Percentiles rank a stretch among this genome's conserved stretches.
These are phyloP conservation scores for Ceratocystis destructans DNA, from an alignment of 2,329 filamentous ascomycete genomes.

Conservation along the genomic window DNA sequence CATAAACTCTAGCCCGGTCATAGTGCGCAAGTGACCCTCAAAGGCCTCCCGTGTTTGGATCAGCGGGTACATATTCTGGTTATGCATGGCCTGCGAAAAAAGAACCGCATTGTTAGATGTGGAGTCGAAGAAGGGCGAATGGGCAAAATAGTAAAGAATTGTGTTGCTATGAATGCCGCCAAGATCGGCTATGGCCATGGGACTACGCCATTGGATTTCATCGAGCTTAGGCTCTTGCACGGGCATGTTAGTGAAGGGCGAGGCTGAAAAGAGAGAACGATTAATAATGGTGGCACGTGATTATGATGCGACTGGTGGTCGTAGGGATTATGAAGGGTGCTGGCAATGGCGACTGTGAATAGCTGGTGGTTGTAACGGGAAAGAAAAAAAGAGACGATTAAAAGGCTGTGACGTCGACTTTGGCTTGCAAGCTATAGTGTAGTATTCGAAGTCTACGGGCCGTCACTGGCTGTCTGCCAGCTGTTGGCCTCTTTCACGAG, in stretches of 20 bases:
- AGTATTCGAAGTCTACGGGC: not conserved
- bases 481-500: not conserved
- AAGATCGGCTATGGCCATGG: constrained; percentile 36
- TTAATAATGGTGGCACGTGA: not conserved
- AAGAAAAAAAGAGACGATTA: not conserved
- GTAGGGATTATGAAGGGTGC: not conserved
- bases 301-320: not conserved
- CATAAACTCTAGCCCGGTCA: constrained; percentile 54
- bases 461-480: not conserved
- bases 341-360: not conserved
- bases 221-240: constrained; percentile 43
- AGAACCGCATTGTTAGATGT: constrained; percentile 55
- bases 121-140: constrained; percentile 53
- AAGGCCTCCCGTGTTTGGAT: constrained; percentile 50
- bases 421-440: not conserved
- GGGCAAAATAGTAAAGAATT: constrained; percentile 53
- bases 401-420: constrained; percentile 4
- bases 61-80: constrained; percentile 42
- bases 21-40: constrained; percentile 47
- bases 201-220: constrained; percentile 53
- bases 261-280: not conserved
- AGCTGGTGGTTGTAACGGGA: not conserved
- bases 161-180: constrained; percentile 50
- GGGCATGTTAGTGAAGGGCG: constrained; percentile 27
- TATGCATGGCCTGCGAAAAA: constrained; percentile 47